Base-by-base conservation (phyloP, 2,329 filamentous ascomycete species). In the Zalaria obscura region DNA sequence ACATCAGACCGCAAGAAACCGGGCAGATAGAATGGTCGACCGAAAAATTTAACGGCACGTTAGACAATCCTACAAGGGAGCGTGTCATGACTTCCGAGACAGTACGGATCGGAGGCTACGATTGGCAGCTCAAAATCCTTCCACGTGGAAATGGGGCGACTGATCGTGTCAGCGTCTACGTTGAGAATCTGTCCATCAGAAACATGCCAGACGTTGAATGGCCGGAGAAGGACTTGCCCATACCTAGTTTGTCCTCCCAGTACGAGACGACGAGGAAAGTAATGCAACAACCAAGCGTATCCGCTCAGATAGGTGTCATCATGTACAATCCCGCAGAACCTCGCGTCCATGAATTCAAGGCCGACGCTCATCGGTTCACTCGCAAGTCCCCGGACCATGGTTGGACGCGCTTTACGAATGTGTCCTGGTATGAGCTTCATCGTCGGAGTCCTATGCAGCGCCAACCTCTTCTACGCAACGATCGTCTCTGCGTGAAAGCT, bases 91-190 rank as follows among this genome's bases (percentile, higher is more conserved):
- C 68, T 27, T 79, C 76, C 4, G 71, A 67, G 0, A 53, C 66
- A 4, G 69, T 74, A 7, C 67, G 59, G 26, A 62, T 79, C 43
- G 76, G 73, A 18, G 75, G 72, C 18, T 69, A 73, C 46, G 75
- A 77, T 53, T 80, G 75, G 75, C 74, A 70, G 42, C 73, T 80
- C 61, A 79, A 79, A 55, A 74, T 78, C 52, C 78, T 75, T 48
- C 76, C 76, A 2, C 67, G 68, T 36, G 76, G 76, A 18, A 76
- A 78, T 50, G 69, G 72, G 47, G 68, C 70, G 2, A 45, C 43
- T 25, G 67, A 70, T 33, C 72, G 72, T 28, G 54, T 78, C 40
- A 77, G 74, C 48, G 64, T 77, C 25, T 80, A 78, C 49, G 59
- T 80, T 31, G 75, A 78, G 52, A 77, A 73, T 52, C 69, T 74